Evolutionary conservation across 495 filamentous ascomycete genomes (phyloP), one percentile per base, ranked within the genome.

Genomic region (Xylaria venustula): DNA sequence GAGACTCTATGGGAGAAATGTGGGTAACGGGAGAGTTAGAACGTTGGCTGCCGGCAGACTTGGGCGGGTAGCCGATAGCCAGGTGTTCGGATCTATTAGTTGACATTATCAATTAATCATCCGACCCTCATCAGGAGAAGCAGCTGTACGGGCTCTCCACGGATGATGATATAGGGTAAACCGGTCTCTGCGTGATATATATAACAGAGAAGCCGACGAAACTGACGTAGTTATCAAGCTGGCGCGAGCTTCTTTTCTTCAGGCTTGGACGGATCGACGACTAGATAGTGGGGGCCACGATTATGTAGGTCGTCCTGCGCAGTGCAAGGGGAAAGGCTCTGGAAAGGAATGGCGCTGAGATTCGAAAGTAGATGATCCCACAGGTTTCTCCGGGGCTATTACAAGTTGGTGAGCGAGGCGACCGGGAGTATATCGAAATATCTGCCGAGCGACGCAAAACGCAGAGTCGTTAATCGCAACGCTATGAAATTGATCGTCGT

Each of bases 61-160:
- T 87, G 73, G 85, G 83, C 58, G 84, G 81, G 71, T 85, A 89
- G 74, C 84, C 89, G 81, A 85, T 85, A 77, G 74, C 88, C 82
- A 84, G 83, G 79, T 86, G 80, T 81, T 91, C 83, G 81, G 90
- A 83, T 87, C 91, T 85, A 89, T 88, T 85, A 75, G 89, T 91
- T 79, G 90, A 88, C 94, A 97, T 97, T 90, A 94, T 90, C 81
- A 77, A 89, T 90, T 90, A 90, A 79, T 74, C 76, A 74, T 69
- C 73, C 68, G 73, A 71, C 71, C 73, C 73, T 79, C 73, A 78
- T 80, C 67, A 74, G 71, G 69, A 71, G 65, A 64, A 58, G 58
- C 66, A 63, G 52, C 40, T 65, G 48, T 71, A 71, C 47, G 49
- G 50, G 58, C 64, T 64, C 69, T 69, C 66, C 57, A 67, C 67